Evolutionary conservation across 495 filamentous ascomycete species (phyloP).

Genomic region (Aspergillus ostianus): DNA sequence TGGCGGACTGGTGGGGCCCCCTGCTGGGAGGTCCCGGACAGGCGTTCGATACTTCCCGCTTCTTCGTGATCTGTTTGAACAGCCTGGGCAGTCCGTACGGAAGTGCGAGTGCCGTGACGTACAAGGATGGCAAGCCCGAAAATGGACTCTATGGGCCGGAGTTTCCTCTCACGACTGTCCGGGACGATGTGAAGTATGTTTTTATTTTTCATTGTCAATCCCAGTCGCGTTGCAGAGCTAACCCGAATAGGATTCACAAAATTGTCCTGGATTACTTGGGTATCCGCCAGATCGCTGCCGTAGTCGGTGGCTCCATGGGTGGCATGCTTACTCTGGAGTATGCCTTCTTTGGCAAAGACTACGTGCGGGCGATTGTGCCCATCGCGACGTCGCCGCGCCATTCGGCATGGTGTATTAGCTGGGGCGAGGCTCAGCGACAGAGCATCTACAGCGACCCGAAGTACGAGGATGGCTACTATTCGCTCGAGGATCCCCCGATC

Average conservation of each 20-base stretch:
- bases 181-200: conserved; percentile 89
- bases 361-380: conserved; percentile 86
- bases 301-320: conserved; percentile 96
- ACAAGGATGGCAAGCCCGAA: conserved; percentile 70
- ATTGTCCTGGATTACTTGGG: conserved; percentile 87
- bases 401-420: conserved; percentile 98
- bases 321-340: conserved; percentile 97
- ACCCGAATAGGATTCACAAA: conserved; percentile 72
- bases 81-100: conserved; percentile 96
- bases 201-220: too few species aligned
- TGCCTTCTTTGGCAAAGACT: conserved; percentile 92
- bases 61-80: conserved; percentile 95
- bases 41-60: conserved; percentile 87
- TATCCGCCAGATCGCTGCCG: conserved; percentile 79
- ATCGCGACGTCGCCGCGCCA: conserved; percentile 94
- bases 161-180: conserved; percentile 90
- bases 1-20: conserved; percentile 97
- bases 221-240: conserved; percentile 11
- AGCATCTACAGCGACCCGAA: conserved; percentile 98
- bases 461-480: conserved; percentile 95
- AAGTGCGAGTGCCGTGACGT: conserved; percentile 90
- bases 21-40: conserved; percentile 84
- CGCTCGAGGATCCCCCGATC: conserved; percentile 75
- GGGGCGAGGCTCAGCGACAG: conserved; percentile 96
- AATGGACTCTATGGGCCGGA: conserved; percentile 89